A percentile compares a stretch with the other conserved stretches of the same genome.
Evolutionary conservation across 208 protist genomes (phyloP).

Genomic region (Acanthamoeba royreba): DNA sequence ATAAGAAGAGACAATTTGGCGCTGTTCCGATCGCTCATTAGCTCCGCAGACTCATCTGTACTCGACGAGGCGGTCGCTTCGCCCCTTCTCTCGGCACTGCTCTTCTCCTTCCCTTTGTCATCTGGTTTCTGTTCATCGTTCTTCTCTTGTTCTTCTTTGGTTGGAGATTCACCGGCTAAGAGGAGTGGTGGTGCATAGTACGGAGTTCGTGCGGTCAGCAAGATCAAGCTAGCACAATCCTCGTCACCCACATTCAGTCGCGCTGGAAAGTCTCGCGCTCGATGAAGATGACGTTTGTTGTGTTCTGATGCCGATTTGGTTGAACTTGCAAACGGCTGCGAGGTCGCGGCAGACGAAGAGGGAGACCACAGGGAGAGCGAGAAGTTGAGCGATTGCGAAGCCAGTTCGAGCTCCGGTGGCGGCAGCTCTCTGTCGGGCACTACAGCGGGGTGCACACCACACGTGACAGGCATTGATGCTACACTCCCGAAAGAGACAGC

Average conservation of each 20-base stretch:
- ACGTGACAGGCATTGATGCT: neutral
- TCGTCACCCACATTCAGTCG: too few relatives aligned
- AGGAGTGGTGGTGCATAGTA: too few relatives aligned
- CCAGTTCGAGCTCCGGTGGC: neutral
- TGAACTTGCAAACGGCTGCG: neutral
- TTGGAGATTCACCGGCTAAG: neutral
- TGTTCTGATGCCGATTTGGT: neutral
- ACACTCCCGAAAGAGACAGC: neutral
- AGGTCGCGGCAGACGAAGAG: neutral
- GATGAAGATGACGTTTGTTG: neutral
- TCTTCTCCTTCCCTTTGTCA: neutral
- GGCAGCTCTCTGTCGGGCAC: too few relatives aligned
- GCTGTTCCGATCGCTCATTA: too few relatives aligned
- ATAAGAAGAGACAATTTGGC: too few relatives aligned
- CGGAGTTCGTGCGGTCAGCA: too few relatives aligned
- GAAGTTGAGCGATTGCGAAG: neutral
- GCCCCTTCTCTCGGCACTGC: neutral
- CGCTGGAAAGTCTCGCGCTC: too few relatives aligned
- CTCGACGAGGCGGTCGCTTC: too few relatives aligned
- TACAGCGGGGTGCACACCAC: neutral
- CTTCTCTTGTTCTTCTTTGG: neutral
- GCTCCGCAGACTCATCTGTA: too few relatives aligned
- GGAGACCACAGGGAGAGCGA: constrained; percentile 8
- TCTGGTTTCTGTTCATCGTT: neutral
- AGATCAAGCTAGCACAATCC: too few relatives aligned